Conservation (phyloP, 345 rosid species). For the Lumnitzera racemosa region DNA sequence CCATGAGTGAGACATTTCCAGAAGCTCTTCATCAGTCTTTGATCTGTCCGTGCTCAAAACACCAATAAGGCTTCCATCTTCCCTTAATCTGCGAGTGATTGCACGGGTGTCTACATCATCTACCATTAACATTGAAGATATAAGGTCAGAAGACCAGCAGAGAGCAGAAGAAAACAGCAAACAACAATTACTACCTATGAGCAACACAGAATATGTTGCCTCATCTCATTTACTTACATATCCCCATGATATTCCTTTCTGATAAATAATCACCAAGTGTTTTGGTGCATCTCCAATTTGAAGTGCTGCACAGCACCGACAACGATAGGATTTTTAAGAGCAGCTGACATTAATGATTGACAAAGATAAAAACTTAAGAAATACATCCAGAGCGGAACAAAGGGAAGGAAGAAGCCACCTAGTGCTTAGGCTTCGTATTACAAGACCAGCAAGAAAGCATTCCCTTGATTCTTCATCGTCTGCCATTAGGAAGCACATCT, state of each 20-base stretch:
- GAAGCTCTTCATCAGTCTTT: slow-evolving; percentile 71
- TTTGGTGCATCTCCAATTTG: slow-evolving; percentile 86
- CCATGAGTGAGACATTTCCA: slow-evolving; percentile 83
- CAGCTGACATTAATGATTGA: slow-evolving; percentile 1
- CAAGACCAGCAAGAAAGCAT: slow-evolving; percentile 89
- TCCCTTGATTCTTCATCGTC: slow-evolving; percentile 90
- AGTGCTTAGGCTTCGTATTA: slow-evolving; percentile 77
- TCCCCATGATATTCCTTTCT: slow-evolving; percentile 92
- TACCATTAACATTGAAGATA: slow-evolving; percentile 16
- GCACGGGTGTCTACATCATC: slow-evolving; percentile 97
- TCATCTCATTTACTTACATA: slow-evolving; percentile 33
- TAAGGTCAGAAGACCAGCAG: slow-evolving; percentile 4
- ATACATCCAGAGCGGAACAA: background rate
- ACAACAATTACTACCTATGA: background rate
- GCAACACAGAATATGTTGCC: too few relatives aligned
- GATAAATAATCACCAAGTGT: slow-evolving; percentile 72
- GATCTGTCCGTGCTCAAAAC: slow-evolving; percentile 79
- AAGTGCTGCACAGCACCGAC: slow-evolving; percentile 41
- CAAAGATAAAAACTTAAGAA: background rate
- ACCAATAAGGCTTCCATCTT: slow-evolving; percentile 97
- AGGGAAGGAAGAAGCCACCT: slow-evolving; percentile 25
- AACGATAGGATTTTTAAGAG: slow-evolving; percentile 1
- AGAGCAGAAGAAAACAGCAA: background rate
- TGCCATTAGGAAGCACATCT: slow-evolving; percentile 13
- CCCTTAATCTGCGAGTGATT: slow-evolving; percentile 84